Percentiles rank a stretch among this genome's conserved stretches.
Conservation (phyloP, 208 protist species). For the Willaertia magna region DNA sequence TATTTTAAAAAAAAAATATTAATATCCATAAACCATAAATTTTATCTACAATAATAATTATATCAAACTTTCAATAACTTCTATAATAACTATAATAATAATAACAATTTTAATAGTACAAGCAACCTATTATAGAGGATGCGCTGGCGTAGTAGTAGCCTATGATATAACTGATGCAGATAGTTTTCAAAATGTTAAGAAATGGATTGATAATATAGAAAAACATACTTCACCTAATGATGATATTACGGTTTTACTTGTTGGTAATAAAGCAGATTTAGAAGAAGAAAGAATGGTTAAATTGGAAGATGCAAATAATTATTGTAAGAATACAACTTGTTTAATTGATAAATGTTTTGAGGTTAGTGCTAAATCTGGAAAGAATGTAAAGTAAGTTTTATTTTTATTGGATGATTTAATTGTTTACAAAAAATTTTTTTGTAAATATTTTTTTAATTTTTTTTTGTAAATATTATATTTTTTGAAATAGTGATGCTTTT, state of each 20-base stretch:
- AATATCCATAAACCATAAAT: neutral
- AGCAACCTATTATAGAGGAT: slow-evolving; percentile 71
- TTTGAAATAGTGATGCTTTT: neutral
- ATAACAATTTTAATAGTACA: too few species aligned
- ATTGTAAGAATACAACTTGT: neutral
- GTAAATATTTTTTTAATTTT: too few species aligned
- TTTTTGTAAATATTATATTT: neutral
- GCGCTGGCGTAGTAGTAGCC: slow-evolving; percentile 65
- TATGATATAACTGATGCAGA: slow-evolving; percentile 65
- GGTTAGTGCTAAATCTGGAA: neutral
- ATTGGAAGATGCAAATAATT: neutral
- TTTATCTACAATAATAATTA: neutral
- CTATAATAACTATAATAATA: too few species aligned
- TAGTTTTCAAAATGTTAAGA: slow-evolving; percentile 60
- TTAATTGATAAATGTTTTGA: neutral
- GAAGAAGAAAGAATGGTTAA: neutral
- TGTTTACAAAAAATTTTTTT: too few species aligned
- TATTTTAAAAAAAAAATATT: neutral
- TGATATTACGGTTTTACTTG: neutral
- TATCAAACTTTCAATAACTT: too few species aligned
- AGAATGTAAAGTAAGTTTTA: neutral
- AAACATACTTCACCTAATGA: neutral
- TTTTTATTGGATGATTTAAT: too few species aligned
- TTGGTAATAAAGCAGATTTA: neutral
- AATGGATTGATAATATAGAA: slow-evolving; percentile 62